Evolutionary conservation across 805 yeast genomes (phyloP), one percentile per base, ranked within the genome.

Genomic region (Ogataea paradorogensis): DNA sequence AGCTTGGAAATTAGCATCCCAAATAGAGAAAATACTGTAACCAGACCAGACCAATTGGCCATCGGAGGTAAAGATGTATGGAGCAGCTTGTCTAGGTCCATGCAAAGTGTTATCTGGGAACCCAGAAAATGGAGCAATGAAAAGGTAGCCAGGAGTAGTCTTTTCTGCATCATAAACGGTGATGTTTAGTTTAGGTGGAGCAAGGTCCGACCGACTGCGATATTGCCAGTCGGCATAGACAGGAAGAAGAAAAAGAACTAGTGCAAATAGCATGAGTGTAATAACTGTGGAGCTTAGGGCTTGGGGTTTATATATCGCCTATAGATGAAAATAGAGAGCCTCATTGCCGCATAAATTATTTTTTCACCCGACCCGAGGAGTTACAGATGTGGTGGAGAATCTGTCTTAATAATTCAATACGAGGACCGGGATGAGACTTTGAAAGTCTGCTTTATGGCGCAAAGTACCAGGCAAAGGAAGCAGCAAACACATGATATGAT

Each of bases 21-120:
- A 53, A 27, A 58, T 63, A 6, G 65, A 61, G 35, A 58, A 58
- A 44, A 58, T 55, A 4, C 56, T 42, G 45, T 56, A 64, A 3
- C 69, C 66, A 3, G 66, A 61, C 69, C 69, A 66, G 11, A 65
- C 63, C 16, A 66, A 50, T 16, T 63, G 68, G 9, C 69, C 69
- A n/a, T 52, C 34, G 22, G 54, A 56, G 20, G 55, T 55, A 42
- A 53, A 66, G 21, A 66, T 64, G 40, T 66, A 63, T 9, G 66
- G 61, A 27, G 65, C 67, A 11, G 64, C 58, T 38, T 63, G 68
- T 20, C 62, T 47, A 4, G 60, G 62, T 7, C 63, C 57, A 35
- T 42, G 49, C 14, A 21, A 14, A 9, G 31, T 38, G 39, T 42
- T 45, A 21, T 42, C 46, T 5, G 46, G 34, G 24, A 15, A 38